A percentile compares a stretch with the other conserved stretches of the same genome.
These are phyloP conservation scores for Microdochium nivale DNA, from an alignment of 2,329 filamentous ascomycete species.

Conservation along the genomic window DNA sequence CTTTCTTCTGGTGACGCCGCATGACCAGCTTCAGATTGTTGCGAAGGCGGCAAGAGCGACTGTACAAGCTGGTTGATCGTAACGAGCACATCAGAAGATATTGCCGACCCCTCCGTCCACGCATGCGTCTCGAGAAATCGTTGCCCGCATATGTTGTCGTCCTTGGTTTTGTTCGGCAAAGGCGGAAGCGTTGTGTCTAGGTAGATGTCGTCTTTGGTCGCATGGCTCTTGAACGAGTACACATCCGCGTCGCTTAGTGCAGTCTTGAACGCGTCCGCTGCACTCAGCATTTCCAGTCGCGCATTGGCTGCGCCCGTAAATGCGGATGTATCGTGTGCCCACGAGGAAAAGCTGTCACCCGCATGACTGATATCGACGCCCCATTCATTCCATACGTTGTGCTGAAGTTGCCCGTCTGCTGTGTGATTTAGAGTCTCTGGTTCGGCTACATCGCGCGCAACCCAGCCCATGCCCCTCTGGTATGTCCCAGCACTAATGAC, in stretches of 20 bases:
- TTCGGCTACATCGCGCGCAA: slow-evolving; percentile 51
- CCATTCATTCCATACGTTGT: slow-evolving; percentile 62
- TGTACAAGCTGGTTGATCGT: slow-evolving; percentile 4
- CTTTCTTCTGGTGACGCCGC: slow-evolving; percentile 12
- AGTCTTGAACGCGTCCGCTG: slow-evolving; percentile 46
- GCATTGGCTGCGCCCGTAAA: slow-evolving; percentile 4
- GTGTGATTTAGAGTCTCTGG: slow-evolving; percentile 26
- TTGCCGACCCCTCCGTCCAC: slow-evolving; percentile 19
- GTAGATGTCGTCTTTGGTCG: slow-evolving; percentile 25
- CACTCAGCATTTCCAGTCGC: slow-evolving; percentile 30
- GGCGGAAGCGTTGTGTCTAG: slow-evolving; percentile 58
- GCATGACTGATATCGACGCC: slow-evolving; percentile 53
- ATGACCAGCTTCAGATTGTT: not conserved
- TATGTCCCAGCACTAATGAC: slow-evolving; percentile 81
- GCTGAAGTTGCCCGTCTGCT: slow-evolving; percentile 53
- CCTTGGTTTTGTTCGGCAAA: slow-evolving; percentile 34
- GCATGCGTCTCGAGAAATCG: slow-evolving; percentile 37
- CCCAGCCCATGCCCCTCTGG: slow-evolving; percentile 65
- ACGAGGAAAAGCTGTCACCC: slow-evolving; percentile 16
- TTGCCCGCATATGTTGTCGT: slow-evolving; percentile 42
- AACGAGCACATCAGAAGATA: slow-evolving; percentile 15
- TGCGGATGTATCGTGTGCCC: not conserved
- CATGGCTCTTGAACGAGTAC: slow-evolving; percentile 40
- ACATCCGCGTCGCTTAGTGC: slow-evolving; percentile 59
- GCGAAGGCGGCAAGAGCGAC: not conserved